Base-by-base conservation (phyloP, 805 yeast species). In the Blastobotrys mokoenaii region DNA sequence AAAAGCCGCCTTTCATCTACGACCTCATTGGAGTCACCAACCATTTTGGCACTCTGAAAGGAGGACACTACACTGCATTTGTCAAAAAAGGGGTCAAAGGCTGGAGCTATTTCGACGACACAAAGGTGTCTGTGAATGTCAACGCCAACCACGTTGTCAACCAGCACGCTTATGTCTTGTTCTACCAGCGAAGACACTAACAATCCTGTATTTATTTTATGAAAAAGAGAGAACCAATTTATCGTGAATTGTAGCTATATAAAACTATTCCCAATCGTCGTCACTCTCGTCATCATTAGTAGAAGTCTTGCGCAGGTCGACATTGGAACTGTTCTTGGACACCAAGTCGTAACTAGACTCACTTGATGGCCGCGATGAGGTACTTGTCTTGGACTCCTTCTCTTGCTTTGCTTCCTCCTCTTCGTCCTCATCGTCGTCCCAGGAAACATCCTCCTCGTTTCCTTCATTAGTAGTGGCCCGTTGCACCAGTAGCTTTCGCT, bases 61-160 rank as follows among this genome's bases (percentile, higher is more conserved):
- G 89, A 7, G 97, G 97, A 0, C 97, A 89, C 63, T 89, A 89
- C 63, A 89, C 96, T 0, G 68, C 95, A 1, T 84, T 71, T 58
- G 90, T 85, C 3, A 67, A 78, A 58, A 85, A 85, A 56, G 79
- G 79, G 20, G 60, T 63, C 58, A 34, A 67, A 68, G 82, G 80
- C 1, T 88, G 96, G 96, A 79, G 84, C 55, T 76, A 79, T 49
- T 88, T 81, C 62, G 96, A 88, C 62, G 96, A 88, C 61, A 73
- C 84, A 0, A 74, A 72, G 45, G 80, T 82, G n/a, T 68, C 75
- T 22, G 73, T 68, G 44, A 70, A 74, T 36, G 74, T 77, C 46
- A 66, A 71, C 15, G 60, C 66, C 8, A 67, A 61, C 32, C 74
- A 74, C 38, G 87, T 84, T 12, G 67, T 84, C 39, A 82, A 82